These are phyloP conservation scores for Citrus cavaleriei DNA, from an alignment of 345 rosid genomes.

Conservation along the genomic window DNA sequence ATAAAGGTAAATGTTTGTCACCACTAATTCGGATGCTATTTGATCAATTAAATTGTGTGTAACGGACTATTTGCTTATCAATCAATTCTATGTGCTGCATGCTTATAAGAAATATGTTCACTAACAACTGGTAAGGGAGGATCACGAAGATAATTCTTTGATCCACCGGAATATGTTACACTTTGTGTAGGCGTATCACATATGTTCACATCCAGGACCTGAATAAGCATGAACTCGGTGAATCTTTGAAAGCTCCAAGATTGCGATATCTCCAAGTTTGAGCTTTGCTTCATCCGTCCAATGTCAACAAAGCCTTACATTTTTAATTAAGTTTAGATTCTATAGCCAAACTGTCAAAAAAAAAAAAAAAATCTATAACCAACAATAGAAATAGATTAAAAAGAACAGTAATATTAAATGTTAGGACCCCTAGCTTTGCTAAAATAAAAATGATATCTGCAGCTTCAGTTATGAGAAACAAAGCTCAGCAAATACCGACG, in stretches of 20 bases:
- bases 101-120: no score
- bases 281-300: slow-evolving; percentile 1
- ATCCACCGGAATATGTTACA: neutral
- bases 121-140: neutral
- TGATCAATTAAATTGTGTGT: no score
- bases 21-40: no score
- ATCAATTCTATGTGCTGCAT: no score
- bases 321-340: no score
- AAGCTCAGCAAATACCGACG: neutral
- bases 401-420: no score
- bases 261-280: neutral
- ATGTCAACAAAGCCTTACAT: neutral
- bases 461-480: neutral
- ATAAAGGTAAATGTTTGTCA: no score
- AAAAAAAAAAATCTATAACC: neutral
- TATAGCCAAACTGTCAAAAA: no score
- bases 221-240: no score
- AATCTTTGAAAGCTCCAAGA: neutral
- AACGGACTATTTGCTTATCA: no score
- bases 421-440: no score
- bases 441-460: neutral
- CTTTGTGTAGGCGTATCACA: neutral
- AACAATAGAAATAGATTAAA: neutral
- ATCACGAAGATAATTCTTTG: neutral
- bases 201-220: no score